Conservation (phyloP, 2,329 filamentous ascomycete genomes). For the Sporothrix pseudoabietina region DNA sequence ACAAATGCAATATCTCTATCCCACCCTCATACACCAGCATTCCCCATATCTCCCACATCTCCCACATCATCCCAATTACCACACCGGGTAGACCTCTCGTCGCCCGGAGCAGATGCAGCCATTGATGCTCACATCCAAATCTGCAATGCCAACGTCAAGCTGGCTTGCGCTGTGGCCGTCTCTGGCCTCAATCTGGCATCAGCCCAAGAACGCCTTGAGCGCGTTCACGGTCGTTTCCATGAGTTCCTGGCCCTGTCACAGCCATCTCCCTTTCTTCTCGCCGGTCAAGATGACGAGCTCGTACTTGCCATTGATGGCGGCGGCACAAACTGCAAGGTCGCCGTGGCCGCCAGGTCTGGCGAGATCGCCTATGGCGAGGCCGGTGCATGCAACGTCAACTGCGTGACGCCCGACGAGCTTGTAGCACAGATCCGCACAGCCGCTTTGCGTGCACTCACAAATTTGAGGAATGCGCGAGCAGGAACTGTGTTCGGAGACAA, state of each 20-base stretch:
- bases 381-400: conserved; percentile 28
- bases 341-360: conserved; percentile 23
- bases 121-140: conserved; percentile 27
- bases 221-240: conserved; percentile 22
- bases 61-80: neutral
- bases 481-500: no score
- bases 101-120: neutral
- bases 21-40: neutral
- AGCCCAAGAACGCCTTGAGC: conserved; percentile 18
- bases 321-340: conserved; percentile 27
- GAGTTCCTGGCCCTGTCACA: conserved; percentile 11
- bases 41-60: neutral
- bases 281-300: conserved; percentile 3
- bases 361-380: conserved; percentile 23
- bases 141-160: conserved; percentile 27
- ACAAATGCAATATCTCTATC: no score
- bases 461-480: neutral
- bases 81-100: neutral
- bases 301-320: conserved; percentile 31
- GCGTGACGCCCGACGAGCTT: conserved; percentile 23
- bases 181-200: conserved; percentile 26
- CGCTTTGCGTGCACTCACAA: conserved; percentile 16
- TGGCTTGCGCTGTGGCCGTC: conserved; percentile 30
- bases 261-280: neutral
- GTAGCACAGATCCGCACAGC: conserved; percentile 23